A percentile compares a stretch with the other conserved stretches of the same genome.
Evolutionary conservation across 78 protist genomes (phyloP).

Genomic region (Acrasis kona): DNA sequence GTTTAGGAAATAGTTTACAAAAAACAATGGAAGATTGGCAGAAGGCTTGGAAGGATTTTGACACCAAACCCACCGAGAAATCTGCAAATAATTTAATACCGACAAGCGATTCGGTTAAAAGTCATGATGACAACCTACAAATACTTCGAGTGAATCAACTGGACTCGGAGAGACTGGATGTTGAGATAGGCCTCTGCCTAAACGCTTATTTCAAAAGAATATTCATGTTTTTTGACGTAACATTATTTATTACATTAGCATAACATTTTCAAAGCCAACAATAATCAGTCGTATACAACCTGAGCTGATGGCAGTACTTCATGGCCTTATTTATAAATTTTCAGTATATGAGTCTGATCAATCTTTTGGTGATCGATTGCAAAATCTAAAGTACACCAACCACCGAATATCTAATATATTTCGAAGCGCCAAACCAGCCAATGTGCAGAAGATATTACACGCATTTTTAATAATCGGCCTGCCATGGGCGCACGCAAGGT

Average conservation of each 20-base stretch:
- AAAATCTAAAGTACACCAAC: not conserved
- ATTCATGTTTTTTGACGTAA: not conserved
- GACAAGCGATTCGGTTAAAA: too few species aligned
- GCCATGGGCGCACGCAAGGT: not conserved
- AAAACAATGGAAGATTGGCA: too few species aligned
- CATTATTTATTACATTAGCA: not conserved
- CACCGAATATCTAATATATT: not conserved
- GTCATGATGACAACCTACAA: too few species aligned
- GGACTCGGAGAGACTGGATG: not conserved
- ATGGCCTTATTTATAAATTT: not conserved
- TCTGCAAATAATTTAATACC: too few species aligned
- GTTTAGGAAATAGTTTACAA: too few species aligned
- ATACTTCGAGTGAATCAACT: not conserved
- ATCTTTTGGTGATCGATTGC: not conserved
- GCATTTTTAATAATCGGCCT: not conserved
- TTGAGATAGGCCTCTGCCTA: not conserved
- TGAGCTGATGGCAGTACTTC: not conserved
- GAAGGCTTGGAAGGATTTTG: too few species aligned
- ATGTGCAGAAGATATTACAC: not conserved
- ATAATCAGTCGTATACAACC: not conserved
- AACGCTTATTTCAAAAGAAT: not conserved
- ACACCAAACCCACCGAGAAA: too few species aligned
- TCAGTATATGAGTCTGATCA: not conserved
- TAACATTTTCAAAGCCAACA: not conserved
- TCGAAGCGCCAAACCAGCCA: not conserved